phyloP scores from a whole-genome alignment of 2,329 filamentous ascomycete species.

The Aureobasidium sp. region DNA sequence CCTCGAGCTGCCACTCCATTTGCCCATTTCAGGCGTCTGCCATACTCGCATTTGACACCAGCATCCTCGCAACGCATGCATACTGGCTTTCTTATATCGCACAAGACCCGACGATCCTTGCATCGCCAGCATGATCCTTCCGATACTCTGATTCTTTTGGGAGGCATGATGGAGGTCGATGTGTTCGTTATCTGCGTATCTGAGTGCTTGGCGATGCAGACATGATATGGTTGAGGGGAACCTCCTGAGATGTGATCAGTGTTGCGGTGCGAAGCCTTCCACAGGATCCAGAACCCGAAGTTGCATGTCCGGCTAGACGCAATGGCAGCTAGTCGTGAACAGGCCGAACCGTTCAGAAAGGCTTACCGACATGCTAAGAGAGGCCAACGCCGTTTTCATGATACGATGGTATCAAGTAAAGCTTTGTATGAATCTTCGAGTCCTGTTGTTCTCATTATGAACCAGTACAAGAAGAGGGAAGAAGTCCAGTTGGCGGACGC shows the following conservation, averaged over 20 bases:
- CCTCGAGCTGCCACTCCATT: constrained; percentile 3
- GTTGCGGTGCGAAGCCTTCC: background rate
- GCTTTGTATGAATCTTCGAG: background rate
- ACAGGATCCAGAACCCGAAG: background rate
- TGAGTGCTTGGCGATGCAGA: background rate
- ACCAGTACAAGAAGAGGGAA: background rate
- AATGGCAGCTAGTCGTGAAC: background rate
- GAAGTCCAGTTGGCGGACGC: background rate
- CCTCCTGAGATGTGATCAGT: background rate
- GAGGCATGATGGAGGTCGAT: background rate
- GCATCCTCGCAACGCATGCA: background rate
- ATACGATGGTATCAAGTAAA: background rate
- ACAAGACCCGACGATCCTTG: background rate
- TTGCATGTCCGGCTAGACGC: background rate
- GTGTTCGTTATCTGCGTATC: background rate
- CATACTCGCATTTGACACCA: background rate
- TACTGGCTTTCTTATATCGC: background rate
- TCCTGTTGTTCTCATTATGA: background rate
- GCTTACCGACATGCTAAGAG: background rate
- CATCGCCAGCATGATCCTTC: constrained; percentile 5
- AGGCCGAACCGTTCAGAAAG: background rate
- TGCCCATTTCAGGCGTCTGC: background rate
- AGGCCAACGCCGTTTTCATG: background rate
- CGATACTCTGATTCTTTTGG: background rate
- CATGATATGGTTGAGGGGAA: background rate